A percentile compares a stretch with the other conserved stretches of the same genome.
Evolutionary conservation across 768 basidiomycete genomes (phyloP).

Genomic region (Trametes cinnabarina): DNA sequence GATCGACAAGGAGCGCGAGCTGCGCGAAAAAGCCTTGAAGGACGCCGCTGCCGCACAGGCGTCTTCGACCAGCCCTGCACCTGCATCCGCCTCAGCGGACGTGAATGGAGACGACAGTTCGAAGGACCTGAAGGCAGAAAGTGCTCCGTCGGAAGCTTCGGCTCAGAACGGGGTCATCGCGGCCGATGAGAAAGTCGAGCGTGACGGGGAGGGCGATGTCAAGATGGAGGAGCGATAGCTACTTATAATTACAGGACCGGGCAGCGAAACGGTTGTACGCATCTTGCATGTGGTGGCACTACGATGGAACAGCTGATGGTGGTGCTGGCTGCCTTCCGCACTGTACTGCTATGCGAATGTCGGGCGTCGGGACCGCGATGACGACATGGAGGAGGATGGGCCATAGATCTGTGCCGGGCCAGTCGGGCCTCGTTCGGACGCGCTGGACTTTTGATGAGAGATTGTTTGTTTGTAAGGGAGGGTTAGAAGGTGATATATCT

Average conservation of each 20-base stretch:
- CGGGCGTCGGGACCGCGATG: neutral
- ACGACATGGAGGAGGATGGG: neutral
- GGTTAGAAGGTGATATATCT: neutral
- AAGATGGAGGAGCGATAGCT: constrained; percentile 30
- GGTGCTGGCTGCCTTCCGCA: neutral
- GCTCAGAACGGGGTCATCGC: neutral
- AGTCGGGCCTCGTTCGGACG: constrained; percentile 5
- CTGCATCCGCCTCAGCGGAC: neutral
- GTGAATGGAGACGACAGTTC: neutral
- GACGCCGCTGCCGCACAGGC: constrained; percentile 26
- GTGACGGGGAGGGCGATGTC: constrained; percentile 27
- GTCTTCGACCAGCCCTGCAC: constrained; percentile 20
- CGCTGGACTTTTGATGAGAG: neutral
- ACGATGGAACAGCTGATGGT: neutral
- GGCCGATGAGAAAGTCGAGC: neutral
- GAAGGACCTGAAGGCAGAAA: constrained; percentile 8
- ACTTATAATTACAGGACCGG: too few species aligned
- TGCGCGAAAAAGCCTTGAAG: constrained; percentile 34
- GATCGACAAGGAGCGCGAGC: constrained; percentile 31
- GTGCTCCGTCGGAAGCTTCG: neutral
- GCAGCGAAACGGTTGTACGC: neutral
- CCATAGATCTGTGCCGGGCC: neutral
- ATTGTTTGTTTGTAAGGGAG: neutral
- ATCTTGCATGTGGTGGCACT: neutral
- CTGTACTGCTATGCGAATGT: neutral